phyloP scores from a whole-genome alignment of 495 filamentous ascomycete species.

The Trichocladium antarcticum region DNA sequence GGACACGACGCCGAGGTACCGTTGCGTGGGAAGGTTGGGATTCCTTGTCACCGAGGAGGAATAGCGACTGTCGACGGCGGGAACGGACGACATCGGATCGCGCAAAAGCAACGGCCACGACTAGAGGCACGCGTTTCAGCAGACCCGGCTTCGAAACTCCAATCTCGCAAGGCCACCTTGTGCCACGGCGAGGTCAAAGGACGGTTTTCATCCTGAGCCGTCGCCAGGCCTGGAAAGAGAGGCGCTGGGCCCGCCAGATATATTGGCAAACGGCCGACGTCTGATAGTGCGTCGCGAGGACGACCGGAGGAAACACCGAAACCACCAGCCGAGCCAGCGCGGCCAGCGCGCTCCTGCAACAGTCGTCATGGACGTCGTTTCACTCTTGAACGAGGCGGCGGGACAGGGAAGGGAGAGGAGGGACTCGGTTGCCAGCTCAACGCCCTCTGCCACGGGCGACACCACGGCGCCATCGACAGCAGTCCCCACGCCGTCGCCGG shows the following conservation, averaged over 20 bases:
- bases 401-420: conserved; percentile 7
- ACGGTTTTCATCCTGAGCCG: not conserved
- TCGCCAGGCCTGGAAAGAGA: not conserved
- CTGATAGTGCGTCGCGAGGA: not conserved
- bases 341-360: not conserved
- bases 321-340: not conserved
- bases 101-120: no score
- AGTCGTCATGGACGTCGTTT: conserved; percentile 3
- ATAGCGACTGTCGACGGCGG: no score
- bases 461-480: conserved; percentile 4
- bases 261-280: not conserved
- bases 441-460: conserved; percentile 18
- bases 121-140: not conserved
- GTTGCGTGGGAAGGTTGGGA: no score
- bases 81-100: no score
- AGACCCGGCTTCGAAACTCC: not conserved
- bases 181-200: not conserved
- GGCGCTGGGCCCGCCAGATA: not conserved
- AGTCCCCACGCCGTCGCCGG: conserved; percentile 21
- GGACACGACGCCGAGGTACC: no score
- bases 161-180: not conserved
- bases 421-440: conserved; percentile 17
- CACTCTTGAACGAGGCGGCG: conserved; percentile 27
- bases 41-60: no score
- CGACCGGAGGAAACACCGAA: not conserved